Evolutionary conservation across 192 early-diverging fungal species (phyloP), one percentile per base, ranked within the genome.

Genomic region (Chytriomyces sp.): DNA sequence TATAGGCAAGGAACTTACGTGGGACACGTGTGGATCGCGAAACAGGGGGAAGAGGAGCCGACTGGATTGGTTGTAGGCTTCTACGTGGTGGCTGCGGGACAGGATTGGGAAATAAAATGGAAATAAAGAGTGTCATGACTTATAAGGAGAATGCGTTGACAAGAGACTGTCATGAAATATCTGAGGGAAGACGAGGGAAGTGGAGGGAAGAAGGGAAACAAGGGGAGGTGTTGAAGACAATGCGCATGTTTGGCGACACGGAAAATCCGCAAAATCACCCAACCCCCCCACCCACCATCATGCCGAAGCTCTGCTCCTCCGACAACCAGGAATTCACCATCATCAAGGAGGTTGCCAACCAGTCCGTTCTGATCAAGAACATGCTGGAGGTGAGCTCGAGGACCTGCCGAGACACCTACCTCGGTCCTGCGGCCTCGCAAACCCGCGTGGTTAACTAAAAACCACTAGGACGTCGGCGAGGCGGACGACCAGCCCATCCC

Each of bases 321-420:
- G 86, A 87, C 66, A 73, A 73, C 49, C 81, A 86, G 58, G 84
- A 86, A 40, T 84, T 88, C 77, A 77, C 69, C 52, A 78, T 88
- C n/a, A 36, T 71, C 7, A 86, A 88, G 73, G 86, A 88, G 67
- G 73, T 88, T 53, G 81, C 84, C 22, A 74, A 68, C 75, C 85
- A 87, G 59, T 86, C 83, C 59, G 61, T 84, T 40, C 80, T 88
- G 60, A 85, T 88, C 75, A 87, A 88, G 74, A 88, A 88, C 77
- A 87, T 88, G 86, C 64, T 88, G 19, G 86, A 88, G 73, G 63
- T 65, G 26, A 41, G n/a, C 7, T 12, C 8, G 7, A 41, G n/a
- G 28, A 41, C 28, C 57, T 12, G n/a, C 7, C 7, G n/a, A 8
- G 8, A 12, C 7, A 59, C 31, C 8, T 34, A 7, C 30, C 28